phyloP scores from a whole-genome alignment of 1,284 basidiomycete genomes.

The Mycosarcoma maydis region DNA sequence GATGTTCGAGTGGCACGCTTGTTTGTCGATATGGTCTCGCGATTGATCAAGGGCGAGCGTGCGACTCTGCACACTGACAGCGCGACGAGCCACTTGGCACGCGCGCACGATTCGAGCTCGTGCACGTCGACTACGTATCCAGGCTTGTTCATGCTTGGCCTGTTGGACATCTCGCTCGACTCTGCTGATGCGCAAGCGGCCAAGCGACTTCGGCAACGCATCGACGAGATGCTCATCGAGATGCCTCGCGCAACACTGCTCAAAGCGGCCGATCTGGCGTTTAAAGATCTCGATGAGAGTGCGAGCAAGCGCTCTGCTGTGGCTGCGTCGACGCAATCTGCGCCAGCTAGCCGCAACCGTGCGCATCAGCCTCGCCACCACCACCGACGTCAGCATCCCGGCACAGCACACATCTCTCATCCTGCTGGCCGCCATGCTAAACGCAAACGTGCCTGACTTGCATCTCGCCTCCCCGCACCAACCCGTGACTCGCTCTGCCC shows the following conservation, averaged over 20 bases:
- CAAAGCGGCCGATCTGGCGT: conserved; percentile 25
- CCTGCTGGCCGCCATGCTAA: conserved; percentile 1
- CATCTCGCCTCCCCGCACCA: too few species aligned
- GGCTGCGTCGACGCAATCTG: too few species aligned
- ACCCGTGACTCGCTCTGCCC: too few species aligned
- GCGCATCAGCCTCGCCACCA: conserved; percentile 4
- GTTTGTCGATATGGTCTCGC: conserved; percentile 19
- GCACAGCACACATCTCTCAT: too few species aligned
- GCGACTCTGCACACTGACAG: not conserved
- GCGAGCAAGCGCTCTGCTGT: conserved; percentile 6
- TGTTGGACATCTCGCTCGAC: conserved; percentile 13
- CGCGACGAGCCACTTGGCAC: not conserved
- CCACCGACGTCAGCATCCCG: not conserved
- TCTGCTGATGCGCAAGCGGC: not conserved
- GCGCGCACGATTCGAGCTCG: not conserved
- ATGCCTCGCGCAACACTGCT: conserved; percentile 11
- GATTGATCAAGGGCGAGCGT: conserved; percentile 29
- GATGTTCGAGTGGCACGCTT: conserved; percentile 5
- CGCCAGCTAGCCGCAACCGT: not conserved
- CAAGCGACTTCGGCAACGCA: not conserved
- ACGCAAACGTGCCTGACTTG: conserved; percentile 12
- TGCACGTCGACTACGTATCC: conserved; percentile 14
- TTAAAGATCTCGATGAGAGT: conserved; percentile 19
- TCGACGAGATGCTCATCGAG: conserved; percentile 22
- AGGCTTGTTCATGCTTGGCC: conserved; percentile 17